Conservation (phyloP, 306 rosid species). For the Inga oerstediana region DNA sequence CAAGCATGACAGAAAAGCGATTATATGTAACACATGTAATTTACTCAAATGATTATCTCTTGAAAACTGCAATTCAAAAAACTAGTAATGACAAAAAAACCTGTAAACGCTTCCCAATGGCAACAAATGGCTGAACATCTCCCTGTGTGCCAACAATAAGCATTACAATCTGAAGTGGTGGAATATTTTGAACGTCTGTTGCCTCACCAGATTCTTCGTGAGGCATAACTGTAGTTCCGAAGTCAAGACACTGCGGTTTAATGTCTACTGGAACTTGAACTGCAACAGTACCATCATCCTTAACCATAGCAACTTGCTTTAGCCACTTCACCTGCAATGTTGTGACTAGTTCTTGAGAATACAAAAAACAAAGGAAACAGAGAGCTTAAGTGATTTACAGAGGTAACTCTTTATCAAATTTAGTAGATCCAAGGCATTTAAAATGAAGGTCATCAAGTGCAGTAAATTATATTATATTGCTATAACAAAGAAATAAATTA, state of each 20-base stretch:
- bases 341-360: slow-evolving; percentile 23
- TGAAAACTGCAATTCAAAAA: slow-evolving; percentile 17
- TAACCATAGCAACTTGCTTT: slow-evolving; percentile 51
- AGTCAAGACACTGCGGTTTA: slow-evolving; percentile 40
- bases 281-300: slow-evolving; percentile 73
- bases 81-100: slow-evolving; percentile 38
- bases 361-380: slow-evolving; percentile 5
- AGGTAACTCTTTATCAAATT: slow-evolving; percentile 16
- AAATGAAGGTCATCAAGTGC: slow-evolving; percentile 9
- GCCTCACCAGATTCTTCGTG: slow-evolving; percentile 37
- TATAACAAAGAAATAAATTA: slow-evolving; percentile 3
- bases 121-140: slow-evolving; percentile 95
- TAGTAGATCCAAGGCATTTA: slow-evolving; percentile 28
- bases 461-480: slow-evolving; percentile 18
- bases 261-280: slow-evolving; percentile 66
- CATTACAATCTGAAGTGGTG: slow-evolving; percentile 80
- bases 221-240: slow-evolving; percentile 38
- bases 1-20: slow-evolving; percentile 23
- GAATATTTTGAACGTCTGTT: slow-evolving; percentile 44
- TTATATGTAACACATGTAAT: slow-evolving; percentile 3
- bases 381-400: not conserved
- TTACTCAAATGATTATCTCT: slow-evolving; percentile 16
- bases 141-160: slow-evolving; percentile 95
- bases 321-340: slow-evolving; percentile 62
- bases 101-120: slow-evolving; percentile 91